Conservation (phyloP, 2,329 filamentous ascomycete species). For the Ilyonectria sp. region DNA sequence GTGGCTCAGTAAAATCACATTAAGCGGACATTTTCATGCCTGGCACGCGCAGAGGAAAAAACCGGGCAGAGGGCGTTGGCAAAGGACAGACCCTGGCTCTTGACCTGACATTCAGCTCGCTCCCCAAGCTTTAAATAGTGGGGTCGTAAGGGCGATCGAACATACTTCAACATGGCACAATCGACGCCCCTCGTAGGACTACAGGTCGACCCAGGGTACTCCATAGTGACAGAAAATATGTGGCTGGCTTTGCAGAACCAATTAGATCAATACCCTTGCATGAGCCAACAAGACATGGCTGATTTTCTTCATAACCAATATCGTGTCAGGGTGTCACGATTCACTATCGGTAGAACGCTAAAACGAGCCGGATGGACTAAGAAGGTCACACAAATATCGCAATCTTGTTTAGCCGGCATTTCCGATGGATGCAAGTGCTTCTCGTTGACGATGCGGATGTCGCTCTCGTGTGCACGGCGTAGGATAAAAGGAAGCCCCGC, state of each 20-base stretch:
- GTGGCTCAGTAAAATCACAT: no score
- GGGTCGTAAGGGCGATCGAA: background rate
- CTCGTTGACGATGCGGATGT: no score
- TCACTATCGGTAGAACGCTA: background rate
- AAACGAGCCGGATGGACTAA: background rate
- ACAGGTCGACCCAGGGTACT: constrained; percentile 13
- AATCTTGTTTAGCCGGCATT: no score
- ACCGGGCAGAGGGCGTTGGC: no score
- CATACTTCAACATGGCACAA: constrained; percentile 16
- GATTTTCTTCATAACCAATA: constrained; percentile 1
- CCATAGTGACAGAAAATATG: constrained; percentile 17
- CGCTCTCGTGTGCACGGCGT: no score
- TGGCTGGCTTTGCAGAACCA: constrained; percentile 6
- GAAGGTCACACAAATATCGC: background rate
- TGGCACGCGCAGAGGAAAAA: no score
- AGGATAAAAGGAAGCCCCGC: no score
- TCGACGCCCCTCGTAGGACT: constrained; percentile 3
- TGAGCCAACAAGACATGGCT: constrained; percentile 15
- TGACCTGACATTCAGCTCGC: no score
- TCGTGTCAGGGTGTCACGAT: background rate
- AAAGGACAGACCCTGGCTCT: no score
- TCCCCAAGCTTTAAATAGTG: no score
- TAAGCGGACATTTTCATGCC: no score
- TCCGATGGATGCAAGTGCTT: no score
- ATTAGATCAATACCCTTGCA: constrained; percentile 12